phyloP scores from a whole-genome alignment of 768 basidiomycete genomes.

The Clitopilus hobsonii region DNA sequence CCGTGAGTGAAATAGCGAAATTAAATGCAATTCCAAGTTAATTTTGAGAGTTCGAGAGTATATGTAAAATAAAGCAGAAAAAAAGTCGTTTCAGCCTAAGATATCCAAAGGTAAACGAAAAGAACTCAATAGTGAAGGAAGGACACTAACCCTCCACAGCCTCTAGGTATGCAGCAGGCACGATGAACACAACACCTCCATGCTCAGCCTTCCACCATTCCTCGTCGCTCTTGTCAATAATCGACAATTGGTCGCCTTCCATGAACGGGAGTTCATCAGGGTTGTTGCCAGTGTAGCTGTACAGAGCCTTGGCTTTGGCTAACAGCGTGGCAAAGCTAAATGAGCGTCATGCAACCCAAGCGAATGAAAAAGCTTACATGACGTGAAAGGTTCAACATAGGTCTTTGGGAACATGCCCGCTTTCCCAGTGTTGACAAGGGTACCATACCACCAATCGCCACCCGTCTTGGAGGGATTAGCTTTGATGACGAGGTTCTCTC shows the following conservation, averaged over 20 bases:
- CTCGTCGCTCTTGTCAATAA: slow-evolving; percentile 79
- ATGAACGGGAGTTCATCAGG: slow-evolving; percentile 82
- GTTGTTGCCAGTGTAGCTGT: slow-evolving; percentile 65
- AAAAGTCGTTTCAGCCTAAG: slow-evolving; percentile 78
- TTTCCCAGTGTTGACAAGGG: slow-evolving; percentile 53
- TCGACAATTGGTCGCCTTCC: slow-evolving; percentile 72
- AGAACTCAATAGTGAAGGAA: slow-evolving; percentile 47
- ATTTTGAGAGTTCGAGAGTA: slow-evolving; percentile 31
- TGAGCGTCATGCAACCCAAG: background rate
- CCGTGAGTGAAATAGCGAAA: slow-evolving; percentile 4
- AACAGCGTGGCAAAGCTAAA: slow-evolving; percentile 2
- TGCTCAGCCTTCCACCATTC: slow-evolving; percentile 98
- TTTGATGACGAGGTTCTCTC: slow-evolving; percentile 67
- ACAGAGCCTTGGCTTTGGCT: slow-evolving; percentile 77
- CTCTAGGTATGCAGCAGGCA: slow-evolving; percentile 90
- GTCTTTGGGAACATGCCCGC: slow-evolving; percentile 88
- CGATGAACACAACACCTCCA: slow-evolving; percentile 81
- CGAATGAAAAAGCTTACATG: slow-evolving; percentile 42
- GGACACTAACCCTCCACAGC: slow-evolving; percentile 83
- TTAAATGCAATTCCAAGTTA: slow-evolving; percentile 21
- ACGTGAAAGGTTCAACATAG: slow-evolving; percentile 71
- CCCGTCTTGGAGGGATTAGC: slow-evolving; percentile 84
- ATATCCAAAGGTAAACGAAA: slow-evolving; percentile 54
- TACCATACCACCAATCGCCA: slow-evolving; percentile 95
- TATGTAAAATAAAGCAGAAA: slow-evolving; percentile 51